Evolutionary conservation across 164 flowering plant genomes (phyloP).

Genomic region (Nymphaea thermarum): DNA sequence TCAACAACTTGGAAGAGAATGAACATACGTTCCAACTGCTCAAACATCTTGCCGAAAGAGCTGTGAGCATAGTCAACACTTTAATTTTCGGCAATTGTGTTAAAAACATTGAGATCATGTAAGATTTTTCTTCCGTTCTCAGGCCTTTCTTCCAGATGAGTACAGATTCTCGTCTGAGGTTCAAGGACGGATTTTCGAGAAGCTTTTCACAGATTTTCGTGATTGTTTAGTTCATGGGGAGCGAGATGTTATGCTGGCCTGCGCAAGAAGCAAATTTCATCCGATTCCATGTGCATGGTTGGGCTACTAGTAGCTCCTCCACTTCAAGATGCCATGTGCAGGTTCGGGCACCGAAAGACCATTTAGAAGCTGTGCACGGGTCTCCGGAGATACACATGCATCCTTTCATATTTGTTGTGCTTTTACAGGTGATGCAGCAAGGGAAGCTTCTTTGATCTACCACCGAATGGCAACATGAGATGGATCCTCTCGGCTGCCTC

Average conservation of each 20-base stretch:
- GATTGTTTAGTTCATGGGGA: slow-evolving; percentile 52
- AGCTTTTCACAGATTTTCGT: slow-evolving; percentile 74
- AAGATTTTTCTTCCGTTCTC: slow-evolving; percentile 7
- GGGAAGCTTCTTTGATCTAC: too few species aligned
- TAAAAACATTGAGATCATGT: not conserved
- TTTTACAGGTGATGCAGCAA: too few species aligned
- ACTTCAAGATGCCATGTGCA: too few species aligned
- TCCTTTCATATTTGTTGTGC: too few species aligned
- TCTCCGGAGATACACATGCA: too few species aligned
- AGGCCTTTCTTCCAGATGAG: slow-evolving; percentile 71
- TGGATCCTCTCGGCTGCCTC: too few species aligned
- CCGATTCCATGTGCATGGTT: slow-evolving; percentile 69
- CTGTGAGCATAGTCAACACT: slow-evolving; percentile 33
- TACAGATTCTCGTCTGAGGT: slow-evolving; percentile 57
- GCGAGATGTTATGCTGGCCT: slow-evolving; percentile 44
- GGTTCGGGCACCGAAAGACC: too few species aligned
- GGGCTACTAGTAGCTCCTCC: slow-evolving; percentile 33
- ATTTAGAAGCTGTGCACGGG: too few species aligned
- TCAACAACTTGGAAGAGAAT: slow-evolving; percentile 74
- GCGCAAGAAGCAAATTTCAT: slow-evolving; percentile 67
- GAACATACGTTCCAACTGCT: slow-evolving; percentile 54
- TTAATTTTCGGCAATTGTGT: not conserved
- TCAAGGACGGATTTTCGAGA: slow-evolving; percentile 68
- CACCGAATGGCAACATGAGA: too few species aligned
- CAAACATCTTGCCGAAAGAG: slow-evolving; percentile 59